Evolutionary conservation across 192 early-diverging fungal genomes (phyloP).

Genomic region (Lunasporangiospora selenospora): DNA sequence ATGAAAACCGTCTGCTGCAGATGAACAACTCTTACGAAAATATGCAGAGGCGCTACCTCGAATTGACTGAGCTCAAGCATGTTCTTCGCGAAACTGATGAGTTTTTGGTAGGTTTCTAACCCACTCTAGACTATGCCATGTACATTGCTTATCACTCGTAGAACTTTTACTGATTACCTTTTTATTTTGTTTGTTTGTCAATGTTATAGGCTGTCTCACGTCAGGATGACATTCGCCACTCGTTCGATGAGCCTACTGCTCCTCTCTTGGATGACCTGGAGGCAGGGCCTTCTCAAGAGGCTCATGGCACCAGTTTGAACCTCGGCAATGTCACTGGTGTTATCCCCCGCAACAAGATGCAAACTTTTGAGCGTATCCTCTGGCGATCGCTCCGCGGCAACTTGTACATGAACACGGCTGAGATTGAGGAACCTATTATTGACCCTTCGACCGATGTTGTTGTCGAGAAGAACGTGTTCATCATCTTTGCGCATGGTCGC

Average conservation of each 20-base stretch:
- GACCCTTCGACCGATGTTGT: conserved; percentile 90
- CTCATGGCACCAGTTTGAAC: conserved; percentile 53
- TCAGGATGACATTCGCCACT: conserved; percentile 54
- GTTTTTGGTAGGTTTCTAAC: too few relatives aligned
- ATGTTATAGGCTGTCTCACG: conserved; percentile 50
- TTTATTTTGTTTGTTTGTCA: background rate
- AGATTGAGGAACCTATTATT: conserved; percentile 93
- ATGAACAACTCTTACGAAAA: conserved; percentile 92
- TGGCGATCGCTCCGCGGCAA: conserved; percentile 99
- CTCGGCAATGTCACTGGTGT: conserved; percentile 96
- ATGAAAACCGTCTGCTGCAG: conserved; percentile 84
- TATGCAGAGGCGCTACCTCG: conserved; percentile 88
- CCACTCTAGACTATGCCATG: background rate
- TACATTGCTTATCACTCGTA: too few relatives aligned
- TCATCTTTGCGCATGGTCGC: conserved; percentile 97
- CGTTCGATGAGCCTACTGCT: conserved; percentile 61
- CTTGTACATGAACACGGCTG: conserved; percentile 94
- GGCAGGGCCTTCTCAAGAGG: conserved; percentile 45
- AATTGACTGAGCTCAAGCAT: conserved; percentile 91
- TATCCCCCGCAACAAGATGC: conserved; percentile 85
- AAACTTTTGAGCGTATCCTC: conserved; percentile 95
- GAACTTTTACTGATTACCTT: too few relatives aligned
- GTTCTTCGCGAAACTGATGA: conserved; percentile 91
- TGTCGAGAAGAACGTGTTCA: conserved; percentile 97
- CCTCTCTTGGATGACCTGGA: conserved; percentile 73